Percentiles rank a stretch among this genome's conserved stretches.
phyloP scores from a whole-genome alignment of 2,329 filamentous ascomycete species.

The Elsinoe batatas region DNA sequence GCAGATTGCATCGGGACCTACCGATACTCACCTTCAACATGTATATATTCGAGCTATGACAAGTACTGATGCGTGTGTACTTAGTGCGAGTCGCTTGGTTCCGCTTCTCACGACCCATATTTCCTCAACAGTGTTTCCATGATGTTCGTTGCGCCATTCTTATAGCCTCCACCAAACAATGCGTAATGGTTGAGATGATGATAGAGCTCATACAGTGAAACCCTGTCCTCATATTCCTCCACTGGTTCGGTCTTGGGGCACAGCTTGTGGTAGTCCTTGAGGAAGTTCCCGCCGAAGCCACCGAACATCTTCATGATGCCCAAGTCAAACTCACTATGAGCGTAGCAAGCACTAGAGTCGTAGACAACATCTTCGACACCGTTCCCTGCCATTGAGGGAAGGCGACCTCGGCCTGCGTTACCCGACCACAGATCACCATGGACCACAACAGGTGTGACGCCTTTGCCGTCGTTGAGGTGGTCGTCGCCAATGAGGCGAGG shows the following conservation, averaged over 20 bases:
- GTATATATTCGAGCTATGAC: no score
- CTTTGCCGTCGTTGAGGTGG: constrained; percentile 50
- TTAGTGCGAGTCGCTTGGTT: no score
- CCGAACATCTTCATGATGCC: constrained; percentile 98
- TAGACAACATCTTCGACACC: constrained; percentile 66
- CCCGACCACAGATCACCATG: constrained; percentile 95
- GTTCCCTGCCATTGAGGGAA: constrained; percentile 39
- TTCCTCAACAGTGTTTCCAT: constrained; percentile 66
- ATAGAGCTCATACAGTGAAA: constrained; percentile 73
- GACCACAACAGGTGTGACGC: constrained; percentile 65
- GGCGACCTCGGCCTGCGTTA: constrained; percentile 60
- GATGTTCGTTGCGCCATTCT: constrained; percentile 63
- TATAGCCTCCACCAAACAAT: constrained; percentile 74
- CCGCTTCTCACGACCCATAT: constrained; percentile 42
- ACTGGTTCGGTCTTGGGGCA: constrained; percentile 72
- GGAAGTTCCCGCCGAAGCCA: constrained; percentile 63
- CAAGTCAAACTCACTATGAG: constrained; percentile 79
- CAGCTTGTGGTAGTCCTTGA: constrained; percentile 64
- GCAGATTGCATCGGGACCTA: no score
- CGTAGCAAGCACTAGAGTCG: constrained; percentile 73
- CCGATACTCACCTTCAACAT: no score
- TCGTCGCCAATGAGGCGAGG: constrained; percentile 63
- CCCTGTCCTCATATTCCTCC: constrained; percentile 75
- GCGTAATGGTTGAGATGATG: constrained; percentile 85
- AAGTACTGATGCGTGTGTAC: no score